phyloP scores from a whole-genome alignment of 805 yeast genomes.

The Naumovozyma baii region DNA sequence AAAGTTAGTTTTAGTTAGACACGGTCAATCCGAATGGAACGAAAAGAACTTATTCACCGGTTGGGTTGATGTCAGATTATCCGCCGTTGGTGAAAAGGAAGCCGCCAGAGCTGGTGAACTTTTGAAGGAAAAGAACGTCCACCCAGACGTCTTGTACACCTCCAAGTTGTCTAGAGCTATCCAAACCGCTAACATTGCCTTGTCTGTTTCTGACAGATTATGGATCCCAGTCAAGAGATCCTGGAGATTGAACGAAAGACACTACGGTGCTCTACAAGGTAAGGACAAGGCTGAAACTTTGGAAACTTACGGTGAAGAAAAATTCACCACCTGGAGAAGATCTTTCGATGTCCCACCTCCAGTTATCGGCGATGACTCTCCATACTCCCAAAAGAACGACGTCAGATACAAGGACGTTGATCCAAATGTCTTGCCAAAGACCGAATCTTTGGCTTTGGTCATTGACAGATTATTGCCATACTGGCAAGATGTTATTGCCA shows the following conservation, averaged over 20 bases:
- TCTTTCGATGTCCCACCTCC: slow-evolving; percentile 97
- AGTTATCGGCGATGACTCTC: slow-evolving; percentile 60
- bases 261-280: slow-evolving; percentile 97
- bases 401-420: slow-evolving; percentile 77
- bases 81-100: slow-evolving; percentile 78
- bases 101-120: slow-evolving; percentile 91
- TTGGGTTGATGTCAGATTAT: slow-evolving; percentile 91
- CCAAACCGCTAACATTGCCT: slow-evolving; percentile 93
- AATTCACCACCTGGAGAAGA: slow-evolving; percentile 96
- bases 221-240: slow-evolving; percentile 88
- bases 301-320: slow-evolving; percentile 78
- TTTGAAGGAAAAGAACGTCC: slow-evolving; percentile 73
- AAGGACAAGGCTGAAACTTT: slow-evolving; percentile 93
- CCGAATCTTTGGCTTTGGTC: slow-evolving; percentile 90
- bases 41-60: slow-evolving; percentile 97
- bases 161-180: slow-evolving; percentile 90
- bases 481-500: slow-evolving; percentile 89
- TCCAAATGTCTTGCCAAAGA: slow-evolving; percentile 79
- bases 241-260: slow-evolving; percentile 98
- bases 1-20: slow-evolving; percentile 87
- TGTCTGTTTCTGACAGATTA: slow-evolving; percentile 78
- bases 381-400: slow-evolving; percentile 80
- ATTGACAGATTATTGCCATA: slow-evolving; percentile 94
- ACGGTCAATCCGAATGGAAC: slow-evolving; percentile 99
- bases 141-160: slow-evolving; percentile 84